Evolutionary conservation across 2,329 filamentous ascomycete genomes (phyloP), one percentile per base, ranked within the genome.

Genomic region (Ascochyta pisi): DNA sequence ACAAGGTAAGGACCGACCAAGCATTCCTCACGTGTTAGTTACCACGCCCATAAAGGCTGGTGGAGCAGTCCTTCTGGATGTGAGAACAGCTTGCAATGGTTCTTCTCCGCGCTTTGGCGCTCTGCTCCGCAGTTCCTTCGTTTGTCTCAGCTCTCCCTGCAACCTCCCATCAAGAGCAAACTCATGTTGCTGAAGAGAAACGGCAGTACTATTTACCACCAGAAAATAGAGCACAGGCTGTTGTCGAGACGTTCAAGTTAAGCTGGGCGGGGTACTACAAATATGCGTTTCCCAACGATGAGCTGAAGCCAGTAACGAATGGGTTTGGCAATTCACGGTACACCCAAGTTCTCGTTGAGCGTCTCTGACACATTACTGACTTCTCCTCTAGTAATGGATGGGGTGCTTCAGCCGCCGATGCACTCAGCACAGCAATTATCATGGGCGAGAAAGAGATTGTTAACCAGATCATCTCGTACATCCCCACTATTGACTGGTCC

Each of bases 321-420:
- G 76, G 75, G 0, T 88, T 78, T 57, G 80, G 81, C 22, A 87
- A 96, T 73, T 89, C 90, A 50, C 84, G 89, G 90, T 91, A 77
- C 62, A 37, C 16, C 24, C 8, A 1, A 4, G 9, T 31, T 16
- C 1, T 19, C 12, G 9, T 26, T 9, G n/a, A 10, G 9, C 13
- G 13, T 27, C 10, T 43, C 16, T 24, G 29, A 54, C 27, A 22
- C 10, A n/a, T 8, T n/a, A 37, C 19, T 56, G 37, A 56, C 37
- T 12, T 19, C 22, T 34, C 15, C 12, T n/a, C 5, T 54, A 93
- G 90, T 59, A 93, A 93, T 68, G 88, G 86, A 50, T 96, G 92
- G 92, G 92, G 91, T 23, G 90, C 91, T 27, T 92, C 88, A 38
- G 90, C 91, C 0, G 83, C 95, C 13, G 92, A 96, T 73, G 89